Base-by-base conservation (phyloP, 2,329 filamentous ascomycete species). In the Ophioceras dolichostomum region DNA sequence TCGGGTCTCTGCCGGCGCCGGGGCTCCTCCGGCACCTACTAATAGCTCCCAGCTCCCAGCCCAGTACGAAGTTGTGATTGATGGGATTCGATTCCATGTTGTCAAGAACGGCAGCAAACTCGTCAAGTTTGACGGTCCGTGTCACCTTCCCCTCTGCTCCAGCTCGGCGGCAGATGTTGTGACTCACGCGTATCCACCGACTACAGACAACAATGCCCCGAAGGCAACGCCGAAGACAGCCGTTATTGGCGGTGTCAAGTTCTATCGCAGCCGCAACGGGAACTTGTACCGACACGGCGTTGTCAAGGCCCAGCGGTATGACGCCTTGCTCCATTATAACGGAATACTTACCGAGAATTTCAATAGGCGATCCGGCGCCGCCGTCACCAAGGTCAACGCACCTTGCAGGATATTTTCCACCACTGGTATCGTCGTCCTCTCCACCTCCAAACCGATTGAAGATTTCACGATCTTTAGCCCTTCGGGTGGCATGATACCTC, bases 251-350 rank as follows among this genome's bases (percentile, higher is more conserved):
- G 84, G 85, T 30, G 83, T 94, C 49, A 77, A 73, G 45, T 94
- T 94, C 54, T 71, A 85, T 49, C 75, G 87, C 46, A 94, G 84
- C 58, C 93, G 89, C 56, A 82, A 80, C 48, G 87, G 87, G 43
- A 94, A 94, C 48, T 71, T 94, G 19, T 81, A 88, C 51, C 80
- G 85, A 39, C 72, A 82, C 50, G 78, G 82, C 44, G 68, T 86
- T 39, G 72, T 89, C 41, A 78, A 79, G 54, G 77, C 78, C 44
- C 81, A 84, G 57, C 79, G 75, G 83, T 89, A 75, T 60, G 77
- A 69, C 36, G 21, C 40, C 39, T 46, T 41, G 37, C 33, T 41
- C 27, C 17, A 7, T 34, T 36, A 18, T 40, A 39, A 40, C 42
- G 49, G 52, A 34, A 47, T 47, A 50, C 68, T 74, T 44, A 58